Evolutionary conservation across 306 rosid species (phyloP), one percentile per base, ranked within the genome.

Genomic region (Astragalus glycyphyllos): DNA sequence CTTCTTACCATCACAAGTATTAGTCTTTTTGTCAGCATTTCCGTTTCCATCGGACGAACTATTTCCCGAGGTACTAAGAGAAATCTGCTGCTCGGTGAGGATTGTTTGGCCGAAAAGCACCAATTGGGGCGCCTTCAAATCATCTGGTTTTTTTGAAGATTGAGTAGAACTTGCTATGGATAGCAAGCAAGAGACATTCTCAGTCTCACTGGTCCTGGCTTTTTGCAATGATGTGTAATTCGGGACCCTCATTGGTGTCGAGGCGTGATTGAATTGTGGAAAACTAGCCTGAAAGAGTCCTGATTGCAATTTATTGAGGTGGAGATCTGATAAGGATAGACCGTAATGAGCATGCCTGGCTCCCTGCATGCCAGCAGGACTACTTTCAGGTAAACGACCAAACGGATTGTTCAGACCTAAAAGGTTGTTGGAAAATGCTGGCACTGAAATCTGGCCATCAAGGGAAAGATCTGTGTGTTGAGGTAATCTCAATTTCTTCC

Each of bases 351-450:
- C 88, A 82, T 92, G 96, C 96, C 96, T 88, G 96, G 98, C 98
- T 92, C 98, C 98, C 98, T 92, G 98, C 96, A 92, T 92, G 96
- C 96, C 92, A 84, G 92, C 95, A 89, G 96, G 92, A 85, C 79
- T 51, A 72, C 65, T 87, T 65, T 89, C 88, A 63, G 82, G 83
- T 65, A 79, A 75, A 80, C 72, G 77, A 80, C 84, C 75, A 4
- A 84, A 89, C 35, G 79, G 90, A 77, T 76, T 79, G 11, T 11
- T 51, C 31, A 94, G 56, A 60, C 84, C 81, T 66, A 82, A 69
- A 73, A 86, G 73, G 56, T 80, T 80, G 77, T 77, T 71, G 15
- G 93, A 47, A 57, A 80, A 86, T 45, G 84, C 49, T 7, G 94
- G 87, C 69, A 81, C 56, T 15, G 84, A 65, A 80, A 88, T 61